Evolutionary conservation across 1,284 basidiomycete genomes (phyloP).

Genomic region (Rhodotorula sp.): DNA sequence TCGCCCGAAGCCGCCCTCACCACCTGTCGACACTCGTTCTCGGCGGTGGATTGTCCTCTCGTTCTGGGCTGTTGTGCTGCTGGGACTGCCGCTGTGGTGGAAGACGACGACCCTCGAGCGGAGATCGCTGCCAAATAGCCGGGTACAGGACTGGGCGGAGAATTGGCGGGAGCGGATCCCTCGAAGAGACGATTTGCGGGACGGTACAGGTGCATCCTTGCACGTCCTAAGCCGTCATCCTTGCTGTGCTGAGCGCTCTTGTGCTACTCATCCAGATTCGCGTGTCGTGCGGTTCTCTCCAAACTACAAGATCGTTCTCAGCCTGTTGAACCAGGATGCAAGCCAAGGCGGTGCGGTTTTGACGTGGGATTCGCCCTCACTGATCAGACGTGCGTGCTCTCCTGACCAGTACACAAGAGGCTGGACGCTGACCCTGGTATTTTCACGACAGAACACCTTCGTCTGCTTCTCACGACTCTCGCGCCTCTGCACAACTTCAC

Average conservation of each 20-base stretch:
- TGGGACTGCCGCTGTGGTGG: slow-evolving; percentile 84
- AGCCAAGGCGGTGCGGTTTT: slow-evolving; percentile 61
- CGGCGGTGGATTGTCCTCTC: slow-evolving; percentile 58
- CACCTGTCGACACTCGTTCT: neutral
- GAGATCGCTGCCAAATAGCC: slow-evolving; percentile 64
- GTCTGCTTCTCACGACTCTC: slow-evolving; percentile 64
- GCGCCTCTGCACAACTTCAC: slow-evolving; percentile 78
- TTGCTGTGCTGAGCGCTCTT: neutral
- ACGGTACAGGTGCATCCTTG: neutral
- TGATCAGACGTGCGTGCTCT: slow-evolving; percentile 54
- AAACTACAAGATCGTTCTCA: slow-evolving; percentile 75
- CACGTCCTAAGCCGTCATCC: neutral
- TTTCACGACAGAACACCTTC: slow-evolving; percentile 60
- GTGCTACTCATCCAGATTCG: neutral
- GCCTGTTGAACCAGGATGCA: slow-evolving; percentile 81
- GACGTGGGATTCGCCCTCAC: slow-evolving; percentile 69
- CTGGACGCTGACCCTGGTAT: neutral
- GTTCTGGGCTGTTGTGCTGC: slow-evolving; percentile 69
- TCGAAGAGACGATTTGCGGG: neutral
- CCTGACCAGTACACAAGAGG: neutral
- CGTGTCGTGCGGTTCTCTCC: slow-evolving; percentile 69
- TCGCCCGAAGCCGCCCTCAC: neutral
- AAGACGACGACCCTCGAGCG: slow-evolving; percentile 78
- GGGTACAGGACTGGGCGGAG: slow-evolving; percentile 57
- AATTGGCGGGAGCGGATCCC: slow-evolving; percentile 1